Conservation (phyloP, 2,329 filamentous ascomycete genomes). For the Phaeosphaeria sp. region DNA sequence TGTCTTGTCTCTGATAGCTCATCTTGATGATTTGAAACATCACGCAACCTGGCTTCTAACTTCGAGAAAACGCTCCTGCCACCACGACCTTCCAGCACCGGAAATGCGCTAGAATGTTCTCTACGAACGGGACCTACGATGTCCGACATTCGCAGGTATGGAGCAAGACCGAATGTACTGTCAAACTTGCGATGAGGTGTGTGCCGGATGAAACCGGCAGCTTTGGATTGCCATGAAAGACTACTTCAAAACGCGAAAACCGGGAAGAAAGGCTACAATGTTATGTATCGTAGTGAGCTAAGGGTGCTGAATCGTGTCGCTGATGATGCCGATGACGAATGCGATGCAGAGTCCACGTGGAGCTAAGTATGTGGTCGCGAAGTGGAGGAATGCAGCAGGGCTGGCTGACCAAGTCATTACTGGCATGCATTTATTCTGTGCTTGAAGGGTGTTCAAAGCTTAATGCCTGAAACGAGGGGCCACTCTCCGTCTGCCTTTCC, state of each 20-base stretch:
- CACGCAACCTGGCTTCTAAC: background rate
- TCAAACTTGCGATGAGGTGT: too few relatives aligned
- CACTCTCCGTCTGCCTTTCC: too few relatives aligned
- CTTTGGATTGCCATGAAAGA: background rate
- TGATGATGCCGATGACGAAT: background rate
- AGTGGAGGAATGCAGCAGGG: background rate
- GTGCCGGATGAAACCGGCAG: background rate
- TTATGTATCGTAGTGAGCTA: background rate
- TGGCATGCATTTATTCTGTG: background rate
- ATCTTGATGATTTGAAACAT: constrained; percentile 9
- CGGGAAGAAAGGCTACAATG: too few relatives aligned
- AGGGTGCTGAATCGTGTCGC: background rate
- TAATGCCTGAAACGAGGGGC: too few relatives aligned
- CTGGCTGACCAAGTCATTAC: too few relatives aligned
- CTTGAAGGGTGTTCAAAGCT: background rate
- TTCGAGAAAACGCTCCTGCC: too few relatives aligned
- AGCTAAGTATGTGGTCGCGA: background rate
- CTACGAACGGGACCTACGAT: too few relatives aligned
- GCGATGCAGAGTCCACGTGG: background rate
- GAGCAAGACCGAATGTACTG: too few relatives aligned
- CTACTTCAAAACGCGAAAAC: too few relatives aligned
- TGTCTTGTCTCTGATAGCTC: constrained; percentile 7
- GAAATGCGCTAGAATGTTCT: too few relatives aligned
- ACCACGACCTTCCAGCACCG: too few relatives aligned
- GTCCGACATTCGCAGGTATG: too few relatives aligned